Conservation (phyloP, 495 filamentous ascomycete species). For the Sordaria brevicollis region DNA sequence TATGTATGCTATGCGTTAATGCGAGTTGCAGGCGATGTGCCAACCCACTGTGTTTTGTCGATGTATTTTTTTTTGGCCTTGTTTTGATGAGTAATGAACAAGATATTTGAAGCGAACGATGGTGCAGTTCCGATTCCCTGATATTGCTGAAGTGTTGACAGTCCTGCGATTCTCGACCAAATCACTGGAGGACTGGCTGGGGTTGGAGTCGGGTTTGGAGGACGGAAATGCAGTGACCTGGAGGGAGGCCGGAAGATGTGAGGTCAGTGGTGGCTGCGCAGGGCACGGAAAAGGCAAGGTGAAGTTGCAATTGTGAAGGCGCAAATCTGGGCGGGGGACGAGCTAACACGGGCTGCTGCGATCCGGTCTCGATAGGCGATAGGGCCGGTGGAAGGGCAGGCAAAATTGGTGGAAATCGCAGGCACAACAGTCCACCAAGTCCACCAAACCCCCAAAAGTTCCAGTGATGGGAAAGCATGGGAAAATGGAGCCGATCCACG, state of each 20-base stretch:
- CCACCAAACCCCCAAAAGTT: background rate
- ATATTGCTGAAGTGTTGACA: background rate
- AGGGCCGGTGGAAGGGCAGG: background rate
- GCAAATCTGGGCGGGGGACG: background rate
- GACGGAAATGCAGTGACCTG: background rate
- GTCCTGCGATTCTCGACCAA: background rate
- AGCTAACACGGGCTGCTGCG: background rate
- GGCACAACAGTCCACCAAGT: background rate
- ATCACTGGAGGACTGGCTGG: background rate
- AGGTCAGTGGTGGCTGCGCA: background rate
- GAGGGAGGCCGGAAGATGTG: background rate
- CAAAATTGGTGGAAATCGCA: background rate
- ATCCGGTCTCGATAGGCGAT: background rate
- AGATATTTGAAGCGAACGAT: background rate
- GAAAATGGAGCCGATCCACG: background rate
- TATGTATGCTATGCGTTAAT: background rate
- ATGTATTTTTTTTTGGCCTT: background rate
- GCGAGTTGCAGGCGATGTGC: background rate
- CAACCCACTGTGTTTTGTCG: background rate
- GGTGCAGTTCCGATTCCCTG: background rate
- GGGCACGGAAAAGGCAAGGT: background rate
- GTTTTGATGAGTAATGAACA: background rate
- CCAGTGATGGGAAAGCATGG: background rate
- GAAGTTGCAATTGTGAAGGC: background rate
- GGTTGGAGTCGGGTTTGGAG: background rate